Evolutionary conservation across 441 rosid genomes (phyloP), one percentile per base, ranked within the genome.

Genomic region (Populus trichocarpa): DNA sequence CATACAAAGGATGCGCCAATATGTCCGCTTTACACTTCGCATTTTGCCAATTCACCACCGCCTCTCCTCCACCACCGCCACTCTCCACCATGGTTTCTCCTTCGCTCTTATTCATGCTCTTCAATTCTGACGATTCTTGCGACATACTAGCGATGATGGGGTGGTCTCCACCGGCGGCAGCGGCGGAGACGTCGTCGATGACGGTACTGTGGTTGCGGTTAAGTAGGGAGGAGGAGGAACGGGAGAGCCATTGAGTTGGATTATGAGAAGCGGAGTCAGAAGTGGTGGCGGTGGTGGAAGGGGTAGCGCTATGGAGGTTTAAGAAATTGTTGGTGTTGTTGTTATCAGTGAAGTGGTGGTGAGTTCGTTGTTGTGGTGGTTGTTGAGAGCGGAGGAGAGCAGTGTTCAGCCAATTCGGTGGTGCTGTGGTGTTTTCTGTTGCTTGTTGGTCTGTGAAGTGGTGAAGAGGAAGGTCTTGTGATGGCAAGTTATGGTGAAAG

Each of bases 21-120:
- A 96, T 90, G 82, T 94, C 97, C 80, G 97, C 92, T 85, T 96
- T 96, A 83, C 78, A 75, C 80, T 93, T 88, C 74, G 98, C 99
- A 86, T 89, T 91, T 79, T 92, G 93, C 99, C 99, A 94, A 82
- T 87, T 92, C 85, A 88, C 77, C 0, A 85, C 89, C 14, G 93
- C 93, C 6, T 86, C 96, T 7, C 80, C 93, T 2, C 82, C 90
- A n/a, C 88, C 86, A 2, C 75, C 88, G 23, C 82, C 81, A n/a
- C 85, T 79, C 70, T 46, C 88, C 68, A 73, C 87, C 72, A 67
- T 73, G 12, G 53, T 75, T 13, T 77, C 79, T 8, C 86, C 85
- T 67, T 81, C 89, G 70, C 85, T 88, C 78, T 89, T 90, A 65
- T 79, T 85, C 59, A 84, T 84, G 82, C 73, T 78, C 78, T 88